Percentiles rank a stretch among this genome's conserved stretches.
phyloP scores from a whole-genome alignment of 2,329 filamentous ascomycete species.

The Talaromyces sp. region DNA sequence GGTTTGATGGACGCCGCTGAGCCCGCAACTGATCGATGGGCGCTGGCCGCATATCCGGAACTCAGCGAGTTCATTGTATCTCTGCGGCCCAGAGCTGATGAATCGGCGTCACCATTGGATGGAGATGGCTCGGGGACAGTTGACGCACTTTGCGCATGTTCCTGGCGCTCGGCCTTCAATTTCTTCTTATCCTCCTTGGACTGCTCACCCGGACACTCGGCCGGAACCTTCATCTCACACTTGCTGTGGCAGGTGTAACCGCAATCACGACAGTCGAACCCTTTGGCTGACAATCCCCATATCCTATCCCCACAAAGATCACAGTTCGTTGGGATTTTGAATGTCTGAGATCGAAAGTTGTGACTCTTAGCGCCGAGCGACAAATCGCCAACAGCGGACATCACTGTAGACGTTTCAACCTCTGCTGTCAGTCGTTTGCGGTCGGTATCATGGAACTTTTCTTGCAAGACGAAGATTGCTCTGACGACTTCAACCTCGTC shows the following conservation, averaged over 20 bases:
- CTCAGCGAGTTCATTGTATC: slow-evolving; percentile 89
- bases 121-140: slow-evolving; percentile 30
- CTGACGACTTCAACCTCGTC: slow-evolving; percentile 83
- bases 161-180: slow-evolving; percentile 79
- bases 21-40: slow-evolving; percentile 69
- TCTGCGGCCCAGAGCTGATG: slow-evolving; percentile 66
- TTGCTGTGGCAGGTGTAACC: slow-evolving; percentile 98
- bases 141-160: slow-evolving; percentile 60
- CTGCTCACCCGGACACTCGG: slow-evolving; percentile 90
- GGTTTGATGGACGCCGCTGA: slow-evolving; percentile 44
- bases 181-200: slow-evolving; percentile 95
- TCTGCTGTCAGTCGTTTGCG: slow-evolving; percentile 81
- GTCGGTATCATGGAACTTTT: slow-evolving; percentile 78
- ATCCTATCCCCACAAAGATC: slow-evolving; percentile 94
- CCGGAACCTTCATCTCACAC: slow-evolving; percentile 97
- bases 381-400: slow-evolving; percentile 83
- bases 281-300: slow-evolving; percentile 94
- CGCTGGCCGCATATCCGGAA: slow-evolving; percentile 79
- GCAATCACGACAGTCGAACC: slow-evolving; percentile 91
- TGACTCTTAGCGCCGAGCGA: slow-evolving; percentile 90
- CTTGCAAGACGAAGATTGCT: slow-evolving; percentile 77
- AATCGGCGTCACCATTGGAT: slow-evolving; percentile 33
- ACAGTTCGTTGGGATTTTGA: slow-evolving; percentile 98
- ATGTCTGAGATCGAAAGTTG: slow-evolving; percentile 97
- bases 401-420: slow-evolving; percentile 89